A percentile compares a stretch with the other conserved stretches of the same genome.
Conservation (phyloP, 768 basidiomycete species). For the Austroboletus festivus region DNA sequence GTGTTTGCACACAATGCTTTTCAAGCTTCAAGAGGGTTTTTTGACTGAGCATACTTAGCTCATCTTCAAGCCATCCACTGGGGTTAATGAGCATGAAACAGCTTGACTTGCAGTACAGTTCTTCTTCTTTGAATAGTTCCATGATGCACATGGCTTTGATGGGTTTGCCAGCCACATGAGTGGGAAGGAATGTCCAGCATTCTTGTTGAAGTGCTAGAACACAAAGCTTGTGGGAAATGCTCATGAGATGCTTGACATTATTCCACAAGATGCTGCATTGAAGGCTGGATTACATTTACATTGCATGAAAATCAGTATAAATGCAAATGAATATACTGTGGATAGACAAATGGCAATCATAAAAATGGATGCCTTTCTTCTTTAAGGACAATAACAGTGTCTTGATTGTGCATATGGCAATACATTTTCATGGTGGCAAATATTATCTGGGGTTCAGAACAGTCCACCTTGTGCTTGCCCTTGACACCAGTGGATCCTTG, state of each 20-base stretch:
- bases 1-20: constrained; percentile 55
- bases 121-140: constrained; percentile 86
- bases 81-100: constrained; percentile 92
- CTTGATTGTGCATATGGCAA: constrained; percentile 49
- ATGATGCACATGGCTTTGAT: constrained; percentile 93
- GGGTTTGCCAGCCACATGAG: constrained; percentile 88
- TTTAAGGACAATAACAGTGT: constrained; percentile 84
- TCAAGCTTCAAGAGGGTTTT: constrained; percentile 88
- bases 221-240: constrained; percentile 86
- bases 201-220: constrained; percentile 77
- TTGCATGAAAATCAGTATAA: not conserved
- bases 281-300: constrained; percentile 43
- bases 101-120: constrained; percentile 85
- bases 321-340: constrained; percentile 58
- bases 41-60: constrained; percentile 75
- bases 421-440: constrained; percentile 42
- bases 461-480: constrained; percentile 18
- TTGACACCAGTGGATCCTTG: constrained; percentile 37
- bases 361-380: constrained; percentile 89
- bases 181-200: constrained; percentile 84
- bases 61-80: constrained; percentile 78
- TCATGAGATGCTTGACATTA: constrained; percentile 89
- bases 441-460: constrained; percentile 28
- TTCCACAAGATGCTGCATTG: constrained; percentile 95
- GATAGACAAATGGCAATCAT: constrained; percentile 92